These are phyloP conservation scores for Torulaspora delbrueckii DNA, from an alignment of 805 yeast genomes.

Conservation along the genomic window DNA sequence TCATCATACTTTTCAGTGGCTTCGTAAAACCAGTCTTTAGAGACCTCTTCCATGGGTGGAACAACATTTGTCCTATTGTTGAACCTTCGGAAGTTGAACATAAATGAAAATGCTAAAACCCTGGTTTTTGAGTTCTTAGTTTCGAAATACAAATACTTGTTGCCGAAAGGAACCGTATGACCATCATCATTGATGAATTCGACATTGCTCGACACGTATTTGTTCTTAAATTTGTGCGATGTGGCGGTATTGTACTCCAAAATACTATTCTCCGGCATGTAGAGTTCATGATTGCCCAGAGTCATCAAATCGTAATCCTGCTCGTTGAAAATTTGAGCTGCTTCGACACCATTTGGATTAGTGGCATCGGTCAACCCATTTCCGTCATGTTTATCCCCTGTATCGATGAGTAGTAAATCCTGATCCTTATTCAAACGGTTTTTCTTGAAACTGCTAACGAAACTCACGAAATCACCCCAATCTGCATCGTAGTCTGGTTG, in stretches of 20 bases:
- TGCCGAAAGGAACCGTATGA: constrained; percentile 59
- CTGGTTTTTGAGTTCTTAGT: constrained; percentile 51
- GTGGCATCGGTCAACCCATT: constrained; percentile 85
- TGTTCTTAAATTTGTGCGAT: constrained; percentile 48
- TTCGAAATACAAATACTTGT: constrained; percentile 55
- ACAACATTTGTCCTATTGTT: constrained; percentile 61
- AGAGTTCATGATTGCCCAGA: constrained; percentile 88
- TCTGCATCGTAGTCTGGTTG: constrained; percentile 76
- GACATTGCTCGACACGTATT: constrained; percentile 69
- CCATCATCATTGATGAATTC: constrained; percentile 46
- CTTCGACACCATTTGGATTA: constrained; percentile 58
- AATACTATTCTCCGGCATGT: constrained; percentile 55
- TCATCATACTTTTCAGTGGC: constrained; percentile 36
- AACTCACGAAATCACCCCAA: constrained; percentile 88
- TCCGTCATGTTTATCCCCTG: constrained; percentile 95
- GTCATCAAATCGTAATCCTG: constrained; percentile 74
- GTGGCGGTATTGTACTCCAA: constrained; percentile 61
- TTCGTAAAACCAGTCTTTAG: constrained; percentile 64
- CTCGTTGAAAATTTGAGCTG: constrained; percentile 58
- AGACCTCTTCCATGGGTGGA: constrained; percentile 47
- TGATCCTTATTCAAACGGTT: constrained; percentile 35
- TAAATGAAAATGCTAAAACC: constrained; percentile 67
- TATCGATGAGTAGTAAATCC: constrained; percentile 73
- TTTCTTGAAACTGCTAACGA: constrained; percentile 47
- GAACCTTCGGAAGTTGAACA: constrained; percentile 66